Evolutionary conservation across 306 rosid species (phyloP), one percentile per base, ranked within the genome.

Genomic region (Cotoneaster glaucophyllus): DNA sequence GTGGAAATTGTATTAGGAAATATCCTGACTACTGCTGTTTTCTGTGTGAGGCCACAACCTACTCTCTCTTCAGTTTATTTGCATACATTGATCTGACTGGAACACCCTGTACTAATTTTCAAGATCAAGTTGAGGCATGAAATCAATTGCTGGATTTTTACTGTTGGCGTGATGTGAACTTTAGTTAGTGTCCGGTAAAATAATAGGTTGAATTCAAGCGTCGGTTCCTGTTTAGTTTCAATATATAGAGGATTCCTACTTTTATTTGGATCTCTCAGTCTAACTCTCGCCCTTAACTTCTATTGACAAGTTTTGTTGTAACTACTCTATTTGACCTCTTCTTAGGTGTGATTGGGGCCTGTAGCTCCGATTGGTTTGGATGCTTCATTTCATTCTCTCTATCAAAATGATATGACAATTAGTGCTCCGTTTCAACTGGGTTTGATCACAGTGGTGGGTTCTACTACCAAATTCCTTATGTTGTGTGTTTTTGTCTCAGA

Each of bases 401-500:
- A 13, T 44, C 52, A 13, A 44, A 44, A 10, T 41, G 25, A 13
- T 32, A 7, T 56, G 22, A 48, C 24, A 34, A 37, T 71, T 22
- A 22, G 14, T 32, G 75, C 10, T 56, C 53, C 17, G 4, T 44
- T 56, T 34, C 50, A 34, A 56, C 0, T 19, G 37, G 52, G 48
- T 15, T 15, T 34, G 37, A 48, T 39, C 4, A 24, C 45, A 19
- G 43, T 18, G 45, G 3, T 58, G 22, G 1, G 11, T 58, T 58
- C 9, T 8, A 37, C 37, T 22, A 54, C 39, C 7, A 31, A 39
- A 11, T 53, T n/a, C 62, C 5, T 45, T 29, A 67, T 37, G 18
- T 7, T 31, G 52, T 66, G 5, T 68, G 32, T 56, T 59, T 50
- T 68, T 85, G 70, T 78, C 53, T 53, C 67, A 94, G 98, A 92